Conservation (phyloP, 345 rosid genomes). For the Balakata baccata region DNA sequence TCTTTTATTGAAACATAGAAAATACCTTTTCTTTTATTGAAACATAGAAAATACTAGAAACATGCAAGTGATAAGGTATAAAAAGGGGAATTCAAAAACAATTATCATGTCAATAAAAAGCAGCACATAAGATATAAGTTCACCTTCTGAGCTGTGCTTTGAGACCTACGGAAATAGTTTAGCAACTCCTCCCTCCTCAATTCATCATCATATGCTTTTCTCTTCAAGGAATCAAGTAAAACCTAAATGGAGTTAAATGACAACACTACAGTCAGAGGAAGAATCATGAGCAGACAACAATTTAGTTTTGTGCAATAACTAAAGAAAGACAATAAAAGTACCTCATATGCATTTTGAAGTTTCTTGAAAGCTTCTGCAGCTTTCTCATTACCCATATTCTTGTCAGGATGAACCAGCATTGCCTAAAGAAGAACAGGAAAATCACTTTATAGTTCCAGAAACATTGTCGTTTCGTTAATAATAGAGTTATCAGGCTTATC, state of each 20-base stretch:
- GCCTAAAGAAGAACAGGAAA: constrained; percentile 51
- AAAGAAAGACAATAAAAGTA: constrained; percentile 26
- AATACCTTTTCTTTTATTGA: too few relatives aligned
- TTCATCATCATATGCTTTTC: constrained; percentile 87
- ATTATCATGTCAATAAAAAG: background rate
- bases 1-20: too few relatives aligned
- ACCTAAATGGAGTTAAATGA: constrained; percentile 40
- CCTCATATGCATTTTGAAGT: constrained; percentile 99
- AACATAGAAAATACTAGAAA: background rate
- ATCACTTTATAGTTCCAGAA: constrained; percentile 10
- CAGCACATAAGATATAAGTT: background rate
- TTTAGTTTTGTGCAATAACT: constrained; percentile 5
- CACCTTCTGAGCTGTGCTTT: constrained; percentile 77
- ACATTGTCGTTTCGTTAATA: background rate
- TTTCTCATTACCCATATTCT: constrained; percentile 96
- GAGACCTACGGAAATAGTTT: constrained; percentile 73
- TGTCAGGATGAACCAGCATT: constrained; percentile 97
- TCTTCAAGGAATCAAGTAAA: constrained; percentile 76
- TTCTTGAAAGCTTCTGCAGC: constrained; percentile 99
- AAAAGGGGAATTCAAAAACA: background rate
- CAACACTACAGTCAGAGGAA: background rate
- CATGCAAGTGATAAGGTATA: background rate
- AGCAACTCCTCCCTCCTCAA: constrained; percentile 84
- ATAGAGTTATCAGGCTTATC: constrained; percentile 1
- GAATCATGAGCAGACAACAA: background rate